Evolutionary conservation across 768 basidiomycete genomes (phyloP).

Genomic region (Suillus decipiens): DNA sequence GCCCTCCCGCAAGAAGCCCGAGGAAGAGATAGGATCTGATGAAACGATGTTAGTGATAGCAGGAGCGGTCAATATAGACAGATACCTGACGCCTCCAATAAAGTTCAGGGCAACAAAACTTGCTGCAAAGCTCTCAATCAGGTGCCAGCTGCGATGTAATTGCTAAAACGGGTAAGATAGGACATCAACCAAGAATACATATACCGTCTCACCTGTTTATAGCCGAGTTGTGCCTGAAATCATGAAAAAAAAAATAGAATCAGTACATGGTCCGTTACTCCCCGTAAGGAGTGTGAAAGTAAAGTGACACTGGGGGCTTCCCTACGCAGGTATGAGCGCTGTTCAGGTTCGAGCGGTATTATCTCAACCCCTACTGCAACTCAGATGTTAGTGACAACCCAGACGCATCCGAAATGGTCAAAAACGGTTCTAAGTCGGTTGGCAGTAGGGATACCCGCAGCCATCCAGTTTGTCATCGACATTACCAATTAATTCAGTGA

Average conservation of each 20-base stretch:
- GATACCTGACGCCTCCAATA: constrained; percentile 81
- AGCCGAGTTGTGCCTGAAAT: constrained; percentile 69
- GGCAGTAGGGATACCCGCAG: constrained; percentile 84
- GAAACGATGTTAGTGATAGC: background rate
- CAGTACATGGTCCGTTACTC: constrained; percentile 49
- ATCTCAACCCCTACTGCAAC: constrained; percentile 80
- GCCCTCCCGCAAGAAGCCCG: constrained; percentile 82
- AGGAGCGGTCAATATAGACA: constrained; percentile 5
- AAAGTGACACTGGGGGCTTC: constrained; percentile 80
- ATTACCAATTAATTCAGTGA: constrained; percentile 63
- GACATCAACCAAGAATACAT: constrained; percentile 1
- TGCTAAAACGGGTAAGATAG: constrained; percentile 46
- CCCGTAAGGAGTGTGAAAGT: constrained; percentile 40
- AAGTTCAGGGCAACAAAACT: constrained; percentile 91
- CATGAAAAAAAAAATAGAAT: constrained; percentile 37
- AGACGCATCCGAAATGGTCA: constrained; percentile 21
- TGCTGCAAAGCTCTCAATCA: constrained; percentile 83
- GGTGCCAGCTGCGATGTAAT: constrained; percentile 84
- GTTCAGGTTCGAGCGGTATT: constrained; percentile 97
- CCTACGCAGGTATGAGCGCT: constrained; percentile 98
- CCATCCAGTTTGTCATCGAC: constrained; percentile 70
- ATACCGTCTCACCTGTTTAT: constrained; percentile 60
- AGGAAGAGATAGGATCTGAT: constrained; percentile 75
- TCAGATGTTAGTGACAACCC: constrained; percentile 18
- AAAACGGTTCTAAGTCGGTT: constrained; percentile 25